phyloP scores from a whole-genome alignment of 441 rosid species.

The Euphorbia schlechtendalii region DNA sequence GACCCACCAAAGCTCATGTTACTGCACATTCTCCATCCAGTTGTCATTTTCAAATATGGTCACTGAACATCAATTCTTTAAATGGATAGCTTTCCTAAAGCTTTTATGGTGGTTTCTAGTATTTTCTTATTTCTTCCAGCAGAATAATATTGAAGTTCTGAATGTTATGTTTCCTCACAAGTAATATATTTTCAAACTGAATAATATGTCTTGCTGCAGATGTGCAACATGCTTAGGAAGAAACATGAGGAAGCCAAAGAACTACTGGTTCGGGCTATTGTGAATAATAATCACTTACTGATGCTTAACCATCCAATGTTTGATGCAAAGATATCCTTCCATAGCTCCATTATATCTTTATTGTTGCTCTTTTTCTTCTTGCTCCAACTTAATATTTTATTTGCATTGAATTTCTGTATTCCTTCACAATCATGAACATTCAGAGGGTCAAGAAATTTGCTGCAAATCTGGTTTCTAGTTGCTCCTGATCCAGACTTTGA shows the following conservation, averaged over 20 bases:
- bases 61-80: too few relatives aligned
- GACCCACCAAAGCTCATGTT: too few relatives aligned
- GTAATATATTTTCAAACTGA: background rate
- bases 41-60: too few relatives aligned
- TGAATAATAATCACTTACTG: constrained; percentile 68
- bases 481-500: constrained; percentile 20
- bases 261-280: constrained; percentile 66
- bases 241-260: constrained; percentile 85
- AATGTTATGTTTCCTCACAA: background rate
- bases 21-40: too few relatives aligned
- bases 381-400: background rate
- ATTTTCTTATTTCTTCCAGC: too few relatives aligned
- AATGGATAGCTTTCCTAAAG: too few relatives aligned
- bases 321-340: constrained; percentile 84
- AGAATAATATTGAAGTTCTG: background rate
- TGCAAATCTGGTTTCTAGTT: constrained; percentile 31
- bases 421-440: constrained; percentile 62
- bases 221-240: constrained; percentile 74
- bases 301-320: constrained; percentile 82
- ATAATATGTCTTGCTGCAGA: constrained; percentile 37
- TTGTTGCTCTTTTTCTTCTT: background rate
- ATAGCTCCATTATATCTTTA: constrained; percentile 18
- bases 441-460: constrained; percentile 59
- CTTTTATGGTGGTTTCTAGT: too few relatives aligned
- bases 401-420: constrained; percentile 15